Evolutionary conservation across 225 moss, liverwort and hornwort species (phyloP).

Genomic region (Antitrichia curtipendula): DNA sequence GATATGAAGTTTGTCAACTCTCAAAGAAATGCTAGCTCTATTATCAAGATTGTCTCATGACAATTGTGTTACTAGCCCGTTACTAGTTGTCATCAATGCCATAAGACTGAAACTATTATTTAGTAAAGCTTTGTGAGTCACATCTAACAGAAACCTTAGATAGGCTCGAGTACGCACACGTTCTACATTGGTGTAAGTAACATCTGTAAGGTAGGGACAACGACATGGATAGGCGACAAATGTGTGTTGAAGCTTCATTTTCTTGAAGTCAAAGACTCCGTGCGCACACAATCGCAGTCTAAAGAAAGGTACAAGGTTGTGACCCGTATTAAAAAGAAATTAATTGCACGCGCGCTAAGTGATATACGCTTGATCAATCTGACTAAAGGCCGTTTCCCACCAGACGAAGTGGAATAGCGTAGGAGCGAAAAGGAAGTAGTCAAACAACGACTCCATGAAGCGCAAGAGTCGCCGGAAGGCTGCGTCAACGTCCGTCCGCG

Average conservation of each 20-base stretch:
- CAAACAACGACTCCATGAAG: too few relatives aligned
- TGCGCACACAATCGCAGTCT: neutral
- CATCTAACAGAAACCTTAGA: neutral
- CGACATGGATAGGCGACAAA: neutral
- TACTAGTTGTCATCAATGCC: neutral
- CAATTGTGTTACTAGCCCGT: neutral
- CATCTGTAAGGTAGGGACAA: neutral
- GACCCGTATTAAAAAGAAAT: neutral
- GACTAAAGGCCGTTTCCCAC: too few relatives aligned
- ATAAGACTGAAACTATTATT: neutral
- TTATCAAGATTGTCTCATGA: neutral
- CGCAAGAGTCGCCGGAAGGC: too few relatives aligned
- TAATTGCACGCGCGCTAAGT: neutral
- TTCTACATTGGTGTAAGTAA: neutral
- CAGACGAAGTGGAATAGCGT: too few relatives aligned
- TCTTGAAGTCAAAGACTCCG: neutral
- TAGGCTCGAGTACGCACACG: neutral
- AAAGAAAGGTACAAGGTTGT: neutral
- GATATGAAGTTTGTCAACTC: neutral
- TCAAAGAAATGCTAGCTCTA: neutral
- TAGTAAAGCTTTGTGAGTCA: neutral
- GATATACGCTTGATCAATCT: neutral
- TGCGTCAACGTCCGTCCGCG: too few relatives aligned
- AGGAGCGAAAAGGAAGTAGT: too few relatives aligned
- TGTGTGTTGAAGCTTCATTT: neutral